Evolutionary conservation across 768 basidiomycete species (phyloP).

Genomic region (Termitomyces sp.): DNA sequence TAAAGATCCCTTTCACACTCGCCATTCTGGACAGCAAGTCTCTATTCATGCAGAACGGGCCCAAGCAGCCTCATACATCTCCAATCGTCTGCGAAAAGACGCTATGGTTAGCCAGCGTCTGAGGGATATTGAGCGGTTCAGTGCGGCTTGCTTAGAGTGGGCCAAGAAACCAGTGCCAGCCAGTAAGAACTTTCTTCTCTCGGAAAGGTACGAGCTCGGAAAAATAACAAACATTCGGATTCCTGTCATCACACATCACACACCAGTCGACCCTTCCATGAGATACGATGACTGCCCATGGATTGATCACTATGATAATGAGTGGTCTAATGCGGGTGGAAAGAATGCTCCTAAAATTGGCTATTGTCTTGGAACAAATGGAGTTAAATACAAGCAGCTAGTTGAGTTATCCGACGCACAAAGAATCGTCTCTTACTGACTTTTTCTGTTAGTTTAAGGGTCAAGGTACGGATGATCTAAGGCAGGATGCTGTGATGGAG

Average conservation of each 20-base stretch:
- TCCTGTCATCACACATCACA: conserved; percentile 77
- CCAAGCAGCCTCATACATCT: conserved; percentile 58
- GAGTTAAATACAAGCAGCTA: conserved; percentile 66
- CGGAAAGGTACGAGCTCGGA: conserved; percentile 37
- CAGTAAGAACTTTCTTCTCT: conserved; percentile 30
- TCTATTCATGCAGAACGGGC: conserved; percentile 52
- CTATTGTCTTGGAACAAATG: conserved; percentile 62
- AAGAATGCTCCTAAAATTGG: conserved; percentile 79
- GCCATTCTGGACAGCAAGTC: conserved; percentile 40
- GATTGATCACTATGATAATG: conserved; percentile 54
- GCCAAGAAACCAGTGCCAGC: conserved; percentile 53
- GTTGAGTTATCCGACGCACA: conserved; percentile 19
- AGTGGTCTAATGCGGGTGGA: conserved; percentile 69
- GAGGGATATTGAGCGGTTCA: conserved; percentile 50
- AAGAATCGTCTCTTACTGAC: background rate
- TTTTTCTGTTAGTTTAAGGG: conserved; percentile 72
- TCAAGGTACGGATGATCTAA: conserved; percentile 82
- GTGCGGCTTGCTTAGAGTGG: conserved; percentile 67
- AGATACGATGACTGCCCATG: conserved; percentile 67
- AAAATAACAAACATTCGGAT: conserved; percentile 52
- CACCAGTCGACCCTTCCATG: conserved; percentile 63
- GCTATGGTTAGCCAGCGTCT: conserved; percentile 31
- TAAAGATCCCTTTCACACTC: conserved; percentile 22
- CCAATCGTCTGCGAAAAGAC: conserved; percentile 45
- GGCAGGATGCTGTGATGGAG: conserved; percentile 99